These are phyloP conservation scores for Helichrysum umbraculigerum DNA, from an alignment of 129 eudicot species.

Conservation along the genomic window DNA sequence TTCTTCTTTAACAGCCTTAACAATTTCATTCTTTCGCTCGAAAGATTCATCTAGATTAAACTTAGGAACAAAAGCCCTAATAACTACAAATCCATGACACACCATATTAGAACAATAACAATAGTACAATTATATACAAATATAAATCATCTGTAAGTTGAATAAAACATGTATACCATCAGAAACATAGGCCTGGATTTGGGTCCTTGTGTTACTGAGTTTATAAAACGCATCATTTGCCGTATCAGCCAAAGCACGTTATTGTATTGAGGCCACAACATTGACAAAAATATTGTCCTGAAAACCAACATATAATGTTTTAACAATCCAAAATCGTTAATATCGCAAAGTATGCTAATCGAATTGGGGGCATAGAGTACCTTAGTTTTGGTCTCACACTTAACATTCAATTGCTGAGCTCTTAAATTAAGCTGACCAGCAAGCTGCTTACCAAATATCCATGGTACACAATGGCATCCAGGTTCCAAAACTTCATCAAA, in stretches of 20 bases:
- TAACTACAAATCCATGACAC: conserved; percentile 44
- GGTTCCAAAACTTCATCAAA: conserved; percentile 77
- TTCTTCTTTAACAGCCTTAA: conserved; percentile 84
- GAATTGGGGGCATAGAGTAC: conserved; percentile 18
- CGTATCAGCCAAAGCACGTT: conserved; percentile 74
- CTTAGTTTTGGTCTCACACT: conserved; percentile 89
- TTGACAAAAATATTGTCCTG: conserved; percentile 88
- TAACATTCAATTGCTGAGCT: conserved; percentile 75
- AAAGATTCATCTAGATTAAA: conserved; percentile 72
- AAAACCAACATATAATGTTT: conserved; percentile 7
- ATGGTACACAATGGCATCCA: conserved; percentile 84
- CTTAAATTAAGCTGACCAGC: conserved; percentile 77
- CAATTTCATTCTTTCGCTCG: conserved; percentile 86
- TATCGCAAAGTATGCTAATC: background rate
- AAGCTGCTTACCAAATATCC: conserved; percentile 68
- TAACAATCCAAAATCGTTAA: background rate
- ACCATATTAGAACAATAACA: conserved; percentile 1
- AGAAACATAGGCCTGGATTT: conserved; percentile 84
- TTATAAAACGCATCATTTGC: conserved; percentile 79
- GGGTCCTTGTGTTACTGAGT: conserved; percentile 69
- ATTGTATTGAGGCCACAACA: conserved; percentile 81
- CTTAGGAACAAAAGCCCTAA: conserved; percentile 78
- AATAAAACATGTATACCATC: conserved; percentile 50
- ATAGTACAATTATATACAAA: background rate
- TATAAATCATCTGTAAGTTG: background rate